Percentiles rank a stretch among this genome's conserved stretches.
phyloP scores from a whole-genome alignment of 176 grass and related monocot genomes.

The Triticum monococcum region DNA sequence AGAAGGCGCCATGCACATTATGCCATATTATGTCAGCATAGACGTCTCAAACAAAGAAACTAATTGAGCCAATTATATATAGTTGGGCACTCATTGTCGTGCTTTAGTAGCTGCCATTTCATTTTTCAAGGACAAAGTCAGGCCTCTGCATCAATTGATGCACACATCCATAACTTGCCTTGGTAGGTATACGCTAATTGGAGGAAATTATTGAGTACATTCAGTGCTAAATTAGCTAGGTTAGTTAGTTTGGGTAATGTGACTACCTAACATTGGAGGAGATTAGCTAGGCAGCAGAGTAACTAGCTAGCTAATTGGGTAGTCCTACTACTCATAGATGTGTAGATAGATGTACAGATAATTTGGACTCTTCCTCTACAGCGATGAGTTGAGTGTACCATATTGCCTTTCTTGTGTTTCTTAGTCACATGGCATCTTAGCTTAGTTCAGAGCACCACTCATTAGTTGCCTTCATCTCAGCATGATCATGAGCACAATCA shows the following conservation, averaged over 20 bases:
- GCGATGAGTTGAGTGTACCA: background rate
- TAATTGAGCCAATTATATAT: background rate
- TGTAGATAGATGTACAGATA: background rate
- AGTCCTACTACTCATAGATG: background rate
- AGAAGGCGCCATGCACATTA: background rate
- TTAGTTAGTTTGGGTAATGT: background rate
- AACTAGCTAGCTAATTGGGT: background rate
- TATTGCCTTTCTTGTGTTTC: background rate
- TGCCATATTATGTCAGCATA: background rate
- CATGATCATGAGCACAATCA: background rate
- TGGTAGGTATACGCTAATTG: background rate
- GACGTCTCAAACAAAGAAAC: background rate
- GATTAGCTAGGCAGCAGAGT: background rate
- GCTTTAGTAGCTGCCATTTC: background rate
- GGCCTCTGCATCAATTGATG: background rate
- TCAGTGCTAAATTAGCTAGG: background rate
- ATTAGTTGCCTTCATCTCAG: background rate
- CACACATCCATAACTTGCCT: background rate
- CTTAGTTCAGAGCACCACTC: background rate
- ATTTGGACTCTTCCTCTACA: background rate
- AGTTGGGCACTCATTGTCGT: background rate
- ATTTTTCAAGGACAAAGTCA: background rate
- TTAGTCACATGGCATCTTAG: conserved; percentile 8
- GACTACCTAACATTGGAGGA: background rate
- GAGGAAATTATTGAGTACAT: background rate